Evolutionary conservation across 78 protist genomes (phyloP), one percentile per base, ranked within the genome.

Genomic region (Polysphondylium violaceum): DNA sequence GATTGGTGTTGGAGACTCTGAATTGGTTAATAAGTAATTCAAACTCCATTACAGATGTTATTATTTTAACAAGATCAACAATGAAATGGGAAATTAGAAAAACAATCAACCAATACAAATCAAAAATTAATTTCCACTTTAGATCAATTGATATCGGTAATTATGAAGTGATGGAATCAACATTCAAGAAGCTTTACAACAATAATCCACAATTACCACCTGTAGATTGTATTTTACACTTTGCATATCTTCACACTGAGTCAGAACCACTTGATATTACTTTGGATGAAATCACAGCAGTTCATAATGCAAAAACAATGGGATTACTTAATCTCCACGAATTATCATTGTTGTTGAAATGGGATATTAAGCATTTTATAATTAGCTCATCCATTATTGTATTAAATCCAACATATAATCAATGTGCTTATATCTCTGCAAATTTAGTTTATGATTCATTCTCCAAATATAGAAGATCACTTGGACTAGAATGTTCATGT

Each of bases 391-490:
- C 94, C 3, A 47, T 92, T n/a, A 60, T 53, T 14, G 36, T 74
- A 2, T 41, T 88, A 3, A 38, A 74, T 3, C 95, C 94, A 12
- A 41, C 69, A 38, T 41, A 40, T 11, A 93, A 67, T 38, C 97
- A 92, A 73, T 27, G 86, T 29, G 51, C 72, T 36, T 95, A 95
- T 67, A 78, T 83, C 21, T 64, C 94, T 27, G 97, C 95, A 53
- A 95, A 95, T 88, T 73, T 77, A 21, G 79, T 87, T 11, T 75
- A 86, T 6, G 97, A 95, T 50, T 27, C 78, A 17, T 41, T 92
- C 27, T 60, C 94, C 47, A 43, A 21, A 41, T 23, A 16, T 31
- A 74, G 97, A 41, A 21, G 76, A 1, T 35, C 63, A 0, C 14
- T 19, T 1, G 96, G 94, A 12, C 53, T 78, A 2, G 33, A 51